A percentile compares a stretch with the other conserved stretches of the same genome.
Evolutionary conservation across 352 stramenopile genomes (phyloP).

Genomic region (Aphanomyces cochlioides): DNA sequence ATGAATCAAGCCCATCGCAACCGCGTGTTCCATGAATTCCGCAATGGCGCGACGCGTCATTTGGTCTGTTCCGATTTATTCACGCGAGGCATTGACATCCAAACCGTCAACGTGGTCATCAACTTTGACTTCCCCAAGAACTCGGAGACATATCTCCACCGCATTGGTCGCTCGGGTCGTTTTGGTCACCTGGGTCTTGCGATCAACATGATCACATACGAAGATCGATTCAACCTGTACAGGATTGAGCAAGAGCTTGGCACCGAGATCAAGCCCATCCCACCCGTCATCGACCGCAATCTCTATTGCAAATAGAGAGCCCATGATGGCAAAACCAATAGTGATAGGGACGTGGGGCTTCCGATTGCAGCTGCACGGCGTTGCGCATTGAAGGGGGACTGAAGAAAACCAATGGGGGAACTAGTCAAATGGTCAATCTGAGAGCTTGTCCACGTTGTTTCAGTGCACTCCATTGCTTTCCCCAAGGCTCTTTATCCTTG

Average conservation of each 20-base stretch:
- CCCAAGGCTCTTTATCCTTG: too few species aligned
- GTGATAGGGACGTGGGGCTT: slow-evolving; percentile 4
- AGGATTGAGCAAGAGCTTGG: slow-evolving; percentile 98
- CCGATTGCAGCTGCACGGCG: not conserved
- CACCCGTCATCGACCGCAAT: slow-evolving; percentile 96
- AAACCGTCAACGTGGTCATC: slow-evolving; percentile 99
- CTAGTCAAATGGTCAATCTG: too few species aligned
- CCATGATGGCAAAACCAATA: not conserved
- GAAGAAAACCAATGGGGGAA: too few species aligned
- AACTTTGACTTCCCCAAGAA: slow-evolving; percentile 99
- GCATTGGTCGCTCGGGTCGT: slow-evolving; percentile 97
- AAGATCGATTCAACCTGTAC: slow-evolving; percentile 97
- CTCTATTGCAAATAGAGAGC: slow-evolving; percentile 93
- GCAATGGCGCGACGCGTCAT: slow-evolving; percentile 95
- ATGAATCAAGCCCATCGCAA: slow-evolving; percentile 99
- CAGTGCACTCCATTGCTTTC: too few species aligned
- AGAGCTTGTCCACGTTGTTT: not conserved
- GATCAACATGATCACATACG: slow-evolving; percentile 99
- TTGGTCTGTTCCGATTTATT: slow-evolving; percentile 99
- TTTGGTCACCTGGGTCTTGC: slow-evolving; percentile 98
- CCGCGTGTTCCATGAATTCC: slow-evolving; percentile 99
- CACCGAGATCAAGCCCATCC: slow-evolving; percentile 99
- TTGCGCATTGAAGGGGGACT: too few species aligned
- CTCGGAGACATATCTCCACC: slow-evolving; percentile 99
- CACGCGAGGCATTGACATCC: slow-evolving; percentile 99